phyloP scores from a whole-genome alignment of 805 yeast genomes.

The Hanseniaspora vineae region DNA sequence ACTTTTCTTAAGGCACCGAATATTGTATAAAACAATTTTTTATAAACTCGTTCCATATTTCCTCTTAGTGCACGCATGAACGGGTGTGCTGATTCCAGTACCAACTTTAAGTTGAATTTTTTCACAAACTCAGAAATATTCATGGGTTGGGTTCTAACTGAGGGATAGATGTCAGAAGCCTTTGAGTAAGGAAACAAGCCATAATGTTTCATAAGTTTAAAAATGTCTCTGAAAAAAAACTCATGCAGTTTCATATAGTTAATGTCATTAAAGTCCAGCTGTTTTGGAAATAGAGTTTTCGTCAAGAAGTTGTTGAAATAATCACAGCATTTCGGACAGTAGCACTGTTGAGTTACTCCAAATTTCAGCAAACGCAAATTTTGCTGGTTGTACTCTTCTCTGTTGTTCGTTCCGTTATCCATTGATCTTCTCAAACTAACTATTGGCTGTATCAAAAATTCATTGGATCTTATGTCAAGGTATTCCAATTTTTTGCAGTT shows the following conservation, averaged over 20 bases:
- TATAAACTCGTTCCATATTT: neutral
- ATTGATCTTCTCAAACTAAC: conserved; percentile 4
- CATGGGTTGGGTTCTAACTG: conserved; percentile 31
- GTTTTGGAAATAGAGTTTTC: conserved; percentile 21
- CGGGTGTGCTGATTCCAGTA: neutral
- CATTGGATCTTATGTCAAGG: conserved; percentile 27
- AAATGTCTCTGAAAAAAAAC: conserved; percentile 24
- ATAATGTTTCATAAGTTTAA: conserved; percentile 23
- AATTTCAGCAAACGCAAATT: conserved; percentile 16
- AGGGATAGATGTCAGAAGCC: conserved; percentile 30
- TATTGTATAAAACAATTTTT: neutral
- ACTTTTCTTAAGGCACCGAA: neutral
- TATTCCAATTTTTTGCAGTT: conserved; percentile 25
- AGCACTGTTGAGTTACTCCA: conserved; percentile 20
- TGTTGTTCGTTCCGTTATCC: neutral
- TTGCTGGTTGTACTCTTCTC: neutral
- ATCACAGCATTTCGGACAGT: conserved; percentile 17
- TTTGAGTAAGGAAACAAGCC: conserved; percentile 30
- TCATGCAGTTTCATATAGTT: conserved; percentile 14
- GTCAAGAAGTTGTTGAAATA: conserved; percentile 22
- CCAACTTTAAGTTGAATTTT: conserved; percentile 16
- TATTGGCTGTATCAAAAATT: conserved; percentile 20
- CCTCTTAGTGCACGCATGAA: neutral
- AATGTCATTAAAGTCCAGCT: conserved; percentile 15
- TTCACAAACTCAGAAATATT: conserved; percentile 19